These are phyloP conservation scores for Syzygium syzygioides DNA, from an alignment of 441 rosid genomes.

Conservation along the genomic window DNA sequence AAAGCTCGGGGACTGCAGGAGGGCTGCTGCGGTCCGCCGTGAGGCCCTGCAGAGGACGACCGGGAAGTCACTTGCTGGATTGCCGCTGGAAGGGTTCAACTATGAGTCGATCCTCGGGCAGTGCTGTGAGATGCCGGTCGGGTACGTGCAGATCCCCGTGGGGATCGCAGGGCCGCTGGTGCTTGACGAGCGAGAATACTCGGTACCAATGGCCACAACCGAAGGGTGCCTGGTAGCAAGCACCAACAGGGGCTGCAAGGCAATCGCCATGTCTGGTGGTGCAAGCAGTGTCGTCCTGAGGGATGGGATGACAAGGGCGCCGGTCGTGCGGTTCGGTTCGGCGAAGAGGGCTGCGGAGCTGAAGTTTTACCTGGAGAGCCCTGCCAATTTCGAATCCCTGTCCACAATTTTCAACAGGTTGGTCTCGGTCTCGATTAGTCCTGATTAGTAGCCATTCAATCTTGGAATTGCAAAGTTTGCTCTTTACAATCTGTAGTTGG, in stretches of 20 bases:
- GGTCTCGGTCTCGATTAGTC: not conserved
- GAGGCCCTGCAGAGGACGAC: constrained; percentile 2
- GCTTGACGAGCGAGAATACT: not conserved
- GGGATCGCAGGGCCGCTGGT: constrained; percentile 1
- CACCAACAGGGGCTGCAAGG: constrained; percentile 4
- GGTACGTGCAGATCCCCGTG: constrained; percentile 1
- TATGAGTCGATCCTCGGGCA: not conserved
- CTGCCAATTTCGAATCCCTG: not conserved
- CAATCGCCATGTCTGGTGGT: not conserved
- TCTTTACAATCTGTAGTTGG: not conserved
- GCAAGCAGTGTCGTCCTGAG: not conserved
- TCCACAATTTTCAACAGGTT: constrained; percentile 1
- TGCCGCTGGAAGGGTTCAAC: not conserved
- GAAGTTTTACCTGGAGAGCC: not conserved
- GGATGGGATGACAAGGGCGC: constrained; percentile 1
- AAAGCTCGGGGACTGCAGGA: not conserved
- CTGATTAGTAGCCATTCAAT: not conserved
- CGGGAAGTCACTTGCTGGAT: not conserved
- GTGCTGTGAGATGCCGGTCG: constrained; percentile 6
- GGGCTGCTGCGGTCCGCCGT: not conserved
- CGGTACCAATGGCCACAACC: not conserved
- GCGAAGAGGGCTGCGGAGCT: not conserved
- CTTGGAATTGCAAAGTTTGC: not conserved
- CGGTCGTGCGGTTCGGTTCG: not conserved
- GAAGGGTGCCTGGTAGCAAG: constrained; percentile 5